Evolutionary conservation across 345 rosid species (phyloP), one percentile per base, ranked within the genome.

Genomic region (Linum tenue): DNA sequence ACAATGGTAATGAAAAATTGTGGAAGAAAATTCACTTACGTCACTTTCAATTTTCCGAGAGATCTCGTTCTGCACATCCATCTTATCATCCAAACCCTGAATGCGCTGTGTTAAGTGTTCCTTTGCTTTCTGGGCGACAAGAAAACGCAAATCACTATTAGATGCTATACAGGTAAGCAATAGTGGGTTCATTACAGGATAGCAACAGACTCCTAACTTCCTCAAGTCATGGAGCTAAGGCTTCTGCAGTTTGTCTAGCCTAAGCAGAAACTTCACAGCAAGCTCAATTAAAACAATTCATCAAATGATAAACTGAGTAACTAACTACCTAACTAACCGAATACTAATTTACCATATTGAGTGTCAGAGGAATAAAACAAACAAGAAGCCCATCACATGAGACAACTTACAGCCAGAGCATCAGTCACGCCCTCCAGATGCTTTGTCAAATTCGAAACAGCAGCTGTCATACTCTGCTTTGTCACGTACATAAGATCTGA

Each of bases 401-500:
- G 31, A 22, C 31, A 64, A 81, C 96, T 72, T 76, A 90, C 99
- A 62, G 81, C 72, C 40, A 94, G 83, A 72, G 96, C 85, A 73
- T 86, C 95, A 0, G 92, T 69, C 16, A 91, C 90, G 11, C 78
- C 77, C 58, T 81, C 95, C 80, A 95, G 78, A 84, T 91, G 89
- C 75, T 87, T 86, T n/a, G 89, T 82, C 82, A 90, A 79, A 77
- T 83, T 88, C 55, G 91, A 56, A 62, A 90, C 96, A 68, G 97
- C 95, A 77, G 53, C 71, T 7, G 82, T 80, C 97, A 95, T 89
- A 63, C 73, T 82, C 14, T 73, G 76, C 82, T 86, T 95, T 1
- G 97, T 95, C 16, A 91, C 81, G 64, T 88, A 95, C 91, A 87
- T 83, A 39, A 95, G 88, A 79, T 95, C 96, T 39, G 86, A 79